Conservation (phyloP, 83 land plant genomes). For the Diphasiastrum complanatum region DNA sequence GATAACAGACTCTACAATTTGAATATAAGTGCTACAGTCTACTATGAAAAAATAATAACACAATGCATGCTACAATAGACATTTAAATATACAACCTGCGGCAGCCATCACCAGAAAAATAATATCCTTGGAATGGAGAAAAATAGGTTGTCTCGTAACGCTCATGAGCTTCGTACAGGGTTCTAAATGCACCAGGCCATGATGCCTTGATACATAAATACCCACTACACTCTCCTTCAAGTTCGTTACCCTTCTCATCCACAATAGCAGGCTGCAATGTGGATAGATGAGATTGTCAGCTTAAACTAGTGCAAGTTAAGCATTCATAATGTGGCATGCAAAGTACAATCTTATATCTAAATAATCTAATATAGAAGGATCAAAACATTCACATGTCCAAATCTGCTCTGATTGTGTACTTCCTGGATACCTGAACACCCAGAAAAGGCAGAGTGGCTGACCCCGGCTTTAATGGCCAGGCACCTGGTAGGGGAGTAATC, state of each 20-base stretch:
- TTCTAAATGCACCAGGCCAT: conserved; percentile 92
- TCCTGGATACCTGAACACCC: conserved; percentile 74
- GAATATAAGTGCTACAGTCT: too few species aligned
- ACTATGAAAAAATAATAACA: background rate
- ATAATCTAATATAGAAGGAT: background rate
- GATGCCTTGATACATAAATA: conserved; percentile 75
- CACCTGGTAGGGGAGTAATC: conserved; percentile 98
- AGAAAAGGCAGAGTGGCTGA: conserved; percentile 96
- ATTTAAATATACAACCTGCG: conserved; percentile 42
- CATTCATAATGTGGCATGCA: too few species aligned
- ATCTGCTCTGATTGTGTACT: background rate
- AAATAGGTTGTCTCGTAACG: conserved; percentile 96
- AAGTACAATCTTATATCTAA: background rate
- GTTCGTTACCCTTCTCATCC: conserved; percentile 85
- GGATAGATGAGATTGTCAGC: background rate
- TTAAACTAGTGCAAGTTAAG: background rate
- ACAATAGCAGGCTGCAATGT: conserved; percentile 80
- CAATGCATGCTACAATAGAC: background rate
- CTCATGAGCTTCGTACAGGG: conserved; percentile 85
- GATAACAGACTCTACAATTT: too few species aligned
- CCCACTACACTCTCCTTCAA: conserved; percentile 90
- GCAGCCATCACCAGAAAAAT: conserved; percentile 97
- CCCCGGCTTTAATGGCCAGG: conserved; percentile 97
- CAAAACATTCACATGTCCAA: background rate
- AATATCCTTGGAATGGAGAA: conserved; percentile 87